Evolutionary conservation across 1,284 basidiomycete species (phyloP).

Genomic region (Ceratobasidium sp.): DNA sequence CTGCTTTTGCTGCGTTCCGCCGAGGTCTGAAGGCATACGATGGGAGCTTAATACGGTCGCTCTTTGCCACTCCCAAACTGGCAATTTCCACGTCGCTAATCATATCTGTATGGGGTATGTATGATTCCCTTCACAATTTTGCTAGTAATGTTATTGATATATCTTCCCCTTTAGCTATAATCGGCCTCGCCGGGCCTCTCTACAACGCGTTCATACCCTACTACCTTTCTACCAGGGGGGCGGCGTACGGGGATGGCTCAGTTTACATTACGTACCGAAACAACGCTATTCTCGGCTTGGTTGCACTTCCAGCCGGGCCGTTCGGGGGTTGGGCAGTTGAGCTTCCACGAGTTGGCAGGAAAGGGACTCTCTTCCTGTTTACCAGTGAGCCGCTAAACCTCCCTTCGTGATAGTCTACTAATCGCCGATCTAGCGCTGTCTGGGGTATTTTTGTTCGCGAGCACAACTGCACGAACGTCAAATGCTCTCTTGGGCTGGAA

Average conservation of each 20-base stretch:
- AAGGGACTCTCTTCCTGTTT: conserved; percentile 70
- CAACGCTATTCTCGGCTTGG: conserved; percentile 72
- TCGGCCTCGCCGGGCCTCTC: conserved; percentile 78
- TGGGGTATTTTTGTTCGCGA: conserved; percentile 73
- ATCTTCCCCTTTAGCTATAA: conserved; percentile 61
- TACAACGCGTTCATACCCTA: conserved; percentile 76
- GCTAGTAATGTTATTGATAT: neutral
- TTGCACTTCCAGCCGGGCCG: conserved; percentile 74
- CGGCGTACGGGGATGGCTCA: conserved; percentile 69
- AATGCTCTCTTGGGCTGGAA: conserved; percentile 76
- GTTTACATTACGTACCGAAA: conserved; percentile 74
- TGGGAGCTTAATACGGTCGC: conserved; percentile 59
- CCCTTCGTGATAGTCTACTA: neutral
- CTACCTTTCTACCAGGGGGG: conserved; percentile 68
- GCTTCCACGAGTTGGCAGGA: conserved; percentile 66
- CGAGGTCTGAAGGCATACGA: conserved; percentile 59
- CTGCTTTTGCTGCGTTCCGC: conserved; percentile 49
- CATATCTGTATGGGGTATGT: conserved; percentile 69
- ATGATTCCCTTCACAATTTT: neutral
- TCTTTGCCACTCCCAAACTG: conserved; percentile 72
- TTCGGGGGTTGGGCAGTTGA: conserved; percentile 69
- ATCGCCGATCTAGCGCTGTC: conserved; percentile 62
- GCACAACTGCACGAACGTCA: conserved; percentile 71
- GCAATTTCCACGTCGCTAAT: conserved; percentile 70
- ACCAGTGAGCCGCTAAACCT: conserved; percentile 56